phyloP scores from a whole-genome alignment of 1,284 basidiomycete genomes.

The Nidula niveotomentosa region DNA sequence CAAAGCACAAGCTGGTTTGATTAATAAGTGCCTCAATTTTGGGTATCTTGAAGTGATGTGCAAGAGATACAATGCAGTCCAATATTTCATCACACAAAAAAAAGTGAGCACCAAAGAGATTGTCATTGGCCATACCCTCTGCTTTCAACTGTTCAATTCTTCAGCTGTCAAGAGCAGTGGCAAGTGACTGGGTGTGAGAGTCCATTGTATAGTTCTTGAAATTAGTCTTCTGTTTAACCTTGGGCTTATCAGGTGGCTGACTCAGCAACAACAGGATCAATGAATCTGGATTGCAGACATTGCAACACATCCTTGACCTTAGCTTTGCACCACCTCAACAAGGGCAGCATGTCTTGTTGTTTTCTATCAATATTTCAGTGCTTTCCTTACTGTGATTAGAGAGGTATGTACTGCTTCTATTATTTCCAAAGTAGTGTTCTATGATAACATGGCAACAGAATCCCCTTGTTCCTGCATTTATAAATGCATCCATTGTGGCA shows the following conservation, averaged over 20 bases:
- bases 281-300: slow-evolving; percentile 1
- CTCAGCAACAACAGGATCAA: not conserved
- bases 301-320: slow-evolving; percentile 3
- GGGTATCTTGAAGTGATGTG: slow-evolving; percentile 5
- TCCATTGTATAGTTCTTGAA: slow-evolving; percentile 4
- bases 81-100: slow-evolving; percentile 3
- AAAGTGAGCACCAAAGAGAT: slow-evolving; percentile 1
- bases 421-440: not conserved
- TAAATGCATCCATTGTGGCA: not conserved
- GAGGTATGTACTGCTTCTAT: not conserved
- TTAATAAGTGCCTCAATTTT: slow-evolving; percentile 1
- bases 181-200: not conserved
- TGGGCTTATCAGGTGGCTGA: not conserved
- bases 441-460: not conserved
- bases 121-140: not conserved
- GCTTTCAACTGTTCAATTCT: not conserved
- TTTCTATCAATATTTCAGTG: slow-evolving; percentile 1
- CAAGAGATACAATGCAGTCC: slow-evolving; percentile 6
- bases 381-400: not conserved
- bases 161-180: not conserved
- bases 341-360: not conserved
- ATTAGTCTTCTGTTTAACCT: not conserved
- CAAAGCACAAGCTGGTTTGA: slow-evolving; percentile 6
- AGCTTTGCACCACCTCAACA: not conserved
- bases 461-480: not conserved